Evolutionary conservation across 768 basidiomycete genomes (phyloP), one percentile per base, ranked within the genome.

Genomic region (Tricholoma saponaceum): DNA sequence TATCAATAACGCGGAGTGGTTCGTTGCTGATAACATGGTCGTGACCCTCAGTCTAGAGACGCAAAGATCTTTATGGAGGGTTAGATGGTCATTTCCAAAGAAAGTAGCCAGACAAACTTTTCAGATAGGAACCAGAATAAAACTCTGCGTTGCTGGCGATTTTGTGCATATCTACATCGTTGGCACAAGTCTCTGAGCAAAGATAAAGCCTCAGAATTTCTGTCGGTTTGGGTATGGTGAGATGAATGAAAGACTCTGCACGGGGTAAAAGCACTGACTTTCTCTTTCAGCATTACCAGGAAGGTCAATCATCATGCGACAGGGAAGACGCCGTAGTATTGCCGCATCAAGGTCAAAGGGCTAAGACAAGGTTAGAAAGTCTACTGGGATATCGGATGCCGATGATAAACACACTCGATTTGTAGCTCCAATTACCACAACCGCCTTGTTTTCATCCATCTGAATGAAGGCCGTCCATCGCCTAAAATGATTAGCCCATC

Each of bases 391-490:
- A 43, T 28, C 26, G 20, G 20, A 25, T 10, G 44, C n/a, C n/a
- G n/a, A n/a, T n/a, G n/a, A 25, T 49, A 41, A 23, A 58, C 63
- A 8, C 23, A 62, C 63, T 47, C 64, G 57, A 58, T 63, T 65
- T 22, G 61, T 63, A 13, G 64, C 64, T 12, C 62, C 64, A 5
- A 64, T 54, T 20, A 65, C 56, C 26, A 65, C 56, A 43, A 65
- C 62, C 44, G n/a, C n/a, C n/a, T 53, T 57, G 35, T 64, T 62
- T 47, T n/a, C n/a, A n/a, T n/a, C 52, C 57, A 47, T 58, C 47
- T 18, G 62, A 59, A 25, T 62, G 51, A 46, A 65, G 60, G 14
- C 64, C 64, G 52, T 65, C 64, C 62, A 65, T 65, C 18, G 59
- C 49, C 61, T 64, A 52, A 56, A n/a, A 50, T n/a, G 7, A 26